Percentiles rank a stretch among this genome's conserved stretches.
Evolutionary conservation across 306 rosid genomes (phyloP).

Genomic region (Lotus japonicus): DNA sequence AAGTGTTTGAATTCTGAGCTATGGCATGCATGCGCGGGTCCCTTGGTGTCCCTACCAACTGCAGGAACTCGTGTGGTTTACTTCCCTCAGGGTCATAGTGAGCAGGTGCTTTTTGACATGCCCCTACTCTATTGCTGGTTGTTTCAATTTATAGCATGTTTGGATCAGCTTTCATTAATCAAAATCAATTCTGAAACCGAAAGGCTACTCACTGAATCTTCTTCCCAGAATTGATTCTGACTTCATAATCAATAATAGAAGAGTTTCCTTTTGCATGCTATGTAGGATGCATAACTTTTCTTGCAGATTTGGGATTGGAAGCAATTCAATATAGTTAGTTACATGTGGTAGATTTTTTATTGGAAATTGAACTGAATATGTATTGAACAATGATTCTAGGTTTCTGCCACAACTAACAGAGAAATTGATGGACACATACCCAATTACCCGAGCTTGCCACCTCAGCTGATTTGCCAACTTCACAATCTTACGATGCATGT

Average conservation of each 20-base stretch:
- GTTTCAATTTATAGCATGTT: background rate
- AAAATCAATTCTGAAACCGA: too few species aligned
- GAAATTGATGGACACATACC: constrained; percentile 81
- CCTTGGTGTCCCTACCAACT: constrained; percentile 72
- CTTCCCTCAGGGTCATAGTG: constrained; percentile 89
- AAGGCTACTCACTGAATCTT: too few species aligned
- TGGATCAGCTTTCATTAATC: too few species aligned
- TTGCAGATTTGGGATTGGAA: constrained; percentile 14
- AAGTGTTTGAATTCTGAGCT: constrained; percentile 85
- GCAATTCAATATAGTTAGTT: background rate
- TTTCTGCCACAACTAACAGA: constrained; percentile 74
- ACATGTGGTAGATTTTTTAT: background rate
- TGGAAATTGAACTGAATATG: constrained; percentile 7
- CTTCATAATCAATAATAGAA: too few species aligned
- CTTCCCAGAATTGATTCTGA: too few species aligned
- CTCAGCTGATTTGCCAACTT: constrained; percentile 83
- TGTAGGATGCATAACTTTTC: background rate
- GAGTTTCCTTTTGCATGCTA: background rate
- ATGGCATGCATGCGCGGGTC: constrained; percentile 93
- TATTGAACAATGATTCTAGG: constrained; percentile 33
- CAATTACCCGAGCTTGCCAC: constrained; percentile 71
- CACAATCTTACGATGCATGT: constrained; percentile 87
- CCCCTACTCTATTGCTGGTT: background rate
- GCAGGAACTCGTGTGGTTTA: constrained; percentile 73
- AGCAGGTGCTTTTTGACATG: constrained; percentile 42